Conservation (phyloP, 805 yeast genomes). For the Saccharomycopsis microspora region DNA sequence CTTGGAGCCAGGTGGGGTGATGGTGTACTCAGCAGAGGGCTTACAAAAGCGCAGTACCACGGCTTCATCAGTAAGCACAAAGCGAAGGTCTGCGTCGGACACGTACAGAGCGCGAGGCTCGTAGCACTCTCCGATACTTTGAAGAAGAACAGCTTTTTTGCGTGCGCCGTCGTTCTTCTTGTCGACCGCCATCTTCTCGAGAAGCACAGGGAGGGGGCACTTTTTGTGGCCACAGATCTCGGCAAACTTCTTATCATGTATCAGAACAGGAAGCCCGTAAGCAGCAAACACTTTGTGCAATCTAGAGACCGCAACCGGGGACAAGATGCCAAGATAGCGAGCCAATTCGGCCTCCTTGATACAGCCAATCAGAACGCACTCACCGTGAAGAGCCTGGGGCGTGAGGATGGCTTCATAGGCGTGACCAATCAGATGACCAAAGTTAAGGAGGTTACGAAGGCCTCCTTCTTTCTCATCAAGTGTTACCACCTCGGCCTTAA, state of each 20-base stretch:
- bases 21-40: slow-evolving; percentile 29
- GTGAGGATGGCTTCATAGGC: slow-evolving; percentile 97
- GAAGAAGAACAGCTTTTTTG: slow-evolving; percentile 77
- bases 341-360: slow-evolving; percentile 90
- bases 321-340: slow-evolving; percentile 78
- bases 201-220: slow-evolving; percentile 65
- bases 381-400: slow-evolving; percentile 95
- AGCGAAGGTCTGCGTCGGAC: slow-evolving; percentile 66
- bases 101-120: slow-evolving; percentile 84
- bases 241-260: slow-evolving; percentile 61
- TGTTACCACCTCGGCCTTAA: slow-evolving; percentile 90
- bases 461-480: slow-evolving; percentile 94
- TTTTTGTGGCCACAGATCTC: slow-evolving; percentile 57
- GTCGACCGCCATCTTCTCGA: slow-evolving; percentile 87
- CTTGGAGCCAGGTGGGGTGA: slow-evolving; percentile 92
- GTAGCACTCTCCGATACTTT: slow-evolving; percentile 78
- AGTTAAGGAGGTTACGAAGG: slow-evolving; percentile 80
- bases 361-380: slow-evolving; percentile 97
- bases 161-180: slow-evolving; percentile 91
- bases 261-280: slow-evolving; percentile 75
- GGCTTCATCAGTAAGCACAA: slow-evolving; percentile 75
- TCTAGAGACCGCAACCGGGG: slow-evolving; percentile 92
- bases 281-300: slow-evolving; percentile 71
- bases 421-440: slow-evolving; percentile 96
- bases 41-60: slow-evolving; percentile 47